Evolutionary conservation across 225 moss, liverwort and hornwort species (phyloP).

Genomic region (Rhytidiadelphus loreus): DNA sequence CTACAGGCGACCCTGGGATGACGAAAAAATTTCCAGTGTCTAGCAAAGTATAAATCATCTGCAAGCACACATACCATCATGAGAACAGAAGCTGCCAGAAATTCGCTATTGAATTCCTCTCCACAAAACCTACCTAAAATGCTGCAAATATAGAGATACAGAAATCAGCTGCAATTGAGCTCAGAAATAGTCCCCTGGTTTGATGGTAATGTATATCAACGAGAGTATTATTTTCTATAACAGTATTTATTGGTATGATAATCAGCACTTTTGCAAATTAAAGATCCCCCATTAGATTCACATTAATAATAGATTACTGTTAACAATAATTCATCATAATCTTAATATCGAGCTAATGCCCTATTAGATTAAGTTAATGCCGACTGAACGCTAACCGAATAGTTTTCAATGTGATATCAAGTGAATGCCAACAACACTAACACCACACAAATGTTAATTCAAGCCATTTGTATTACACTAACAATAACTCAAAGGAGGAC

Average conservation of each 20-base stretch:
- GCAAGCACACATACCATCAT: background rate
- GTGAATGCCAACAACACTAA: background rate
- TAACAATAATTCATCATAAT: background rate
- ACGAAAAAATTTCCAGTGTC: constrained; percentile 73
- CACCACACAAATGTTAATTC: background rate
- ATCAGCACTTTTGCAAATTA: background rate
- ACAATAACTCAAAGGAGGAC: background rate
- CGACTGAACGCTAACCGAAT: background rate
- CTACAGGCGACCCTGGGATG: constrained; percentile 67
- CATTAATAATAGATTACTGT: background rate
- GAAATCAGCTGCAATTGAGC: background rate
- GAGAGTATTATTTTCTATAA: background rate
- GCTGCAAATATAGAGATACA: background rate
- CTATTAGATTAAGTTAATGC: background rate
- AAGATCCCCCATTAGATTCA: background rate
- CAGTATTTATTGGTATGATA: background rate
- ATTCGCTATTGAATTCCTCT: background rate
- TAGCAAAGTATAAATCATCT: constrained; percentile 54
- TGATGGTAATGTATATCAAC: background rate
- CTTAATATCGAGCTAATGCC: background rate
- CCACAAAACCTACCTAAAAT: background rate
- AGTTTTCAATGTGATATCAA: background rate
- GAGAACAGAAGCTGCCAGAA: background rate
- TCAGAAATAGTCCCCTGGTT: background rate
- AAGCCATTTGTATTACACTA: background rate